Base-by-base conservation (phyloP, 163 green algal genomes). In the Chlamydomonas reinhardtii region DNA sequence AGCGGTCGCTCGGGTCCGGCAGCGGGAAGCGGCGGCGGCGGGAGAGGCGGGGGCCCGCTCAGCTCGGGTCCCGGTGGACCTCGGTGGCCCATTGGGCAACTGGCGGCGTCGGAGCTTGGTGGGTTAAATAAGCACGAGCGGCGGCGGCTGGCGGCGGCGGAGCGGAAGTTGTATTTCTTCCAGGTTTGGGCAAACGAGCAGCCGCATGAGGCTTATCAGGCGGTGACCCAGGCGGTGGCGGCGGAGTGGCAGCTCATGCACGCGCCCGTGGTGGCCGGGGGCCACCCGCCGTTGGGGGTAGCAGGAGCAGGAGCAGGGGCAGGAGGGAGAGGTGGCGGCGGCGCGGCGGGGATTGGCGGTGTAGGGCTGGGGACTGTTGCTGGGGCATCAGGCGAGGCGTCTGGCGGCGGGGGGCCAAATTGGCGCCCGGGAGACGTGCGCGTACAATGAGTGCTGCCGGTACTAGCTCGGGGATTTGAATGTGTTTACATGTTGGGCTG, bases 81-180 rank as follows among this genome's bases (percentile, higher is more conserved):
- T 20, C 73, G 16, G 4, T n/a, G 5, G 25, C 73, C 20, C 69
- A 15, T 12, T 6, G 31, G 32, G 17, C 73, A 68, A 12, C 12
- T 37, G 24, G 25, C 43, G 82, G 71, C 43, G 59, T 73, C 31
- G 65, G 64, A 29, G 4, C 76, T 48, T 1, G 29, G 52, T 39
- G 29, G 24, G 39, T 64, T 52, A 17, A 35, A 35, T 3, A 75
- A 69, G 77, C 34, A 20, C n/a, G 65, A 82, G 54, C 37, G 74
- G 65, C 31, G 3, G 14, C 56, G 29, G 34, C 73, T 89, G 32
- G 43, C 73, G 73, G 92, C 88, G 3, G 91, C 90, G 20, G 76
- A 91, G 77, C 88, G 84, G 62, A 96, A 95, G 88, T 64, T 96
- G 68, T 37, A 86, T 15, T 96, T 94, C 75, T 91, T 95, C 39